Percentiles rank a stretch among this genome's conserved stretches.
Evolutionary conservation across 768 basidiomycete genomes (phyloP).

Genomic region (Lentinula edodes): DNA sequence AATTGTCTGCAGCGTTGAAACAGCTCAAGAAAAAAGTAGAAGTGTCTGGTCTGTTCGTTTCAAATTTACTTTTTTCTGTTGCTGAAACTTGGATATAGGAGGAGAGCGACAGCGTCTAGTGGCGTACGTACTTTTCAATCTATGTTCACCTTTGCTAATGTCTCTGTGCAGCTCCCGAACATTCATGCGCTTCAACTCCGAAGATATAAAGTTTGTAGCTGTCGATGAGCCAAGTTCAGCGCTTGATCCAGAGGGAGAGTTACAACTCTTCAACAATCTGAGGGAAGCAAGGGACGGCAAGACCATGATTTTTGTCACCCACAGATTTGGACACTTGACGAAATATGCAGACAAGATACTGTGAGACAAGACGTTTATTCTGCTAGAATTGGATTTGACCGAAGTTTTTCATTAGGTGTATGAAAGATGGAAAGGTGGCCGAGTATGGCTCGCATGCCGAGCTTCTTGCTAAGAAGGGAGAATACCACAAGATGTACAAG

Average conservation of each 20-base stretch:
- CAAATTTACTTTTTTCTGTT: not conserved
- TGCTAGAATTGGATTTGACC: not conserved
- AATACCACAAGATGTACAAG: conserved; percentile 28
- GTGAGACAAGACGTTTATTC: conserved; percentile 13
- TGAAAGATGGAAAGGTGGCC: conserved; percentile 29
- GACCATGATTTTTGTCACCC: conserved; percentile 33
- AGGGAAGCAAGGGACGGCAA: conserved; percentile 26
- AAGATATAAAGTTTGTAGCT: conserved; percentile 29
- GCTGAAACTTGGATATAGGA: conserved; percentile 6
- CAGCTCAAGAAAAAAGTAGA: conserved; percentile 17
- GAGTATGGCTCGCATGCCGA: conserved; percentile 28
- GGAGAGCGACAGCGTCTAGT: conserved; percentile 27
- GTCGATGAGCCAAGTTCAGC: conserved; percentile 46
- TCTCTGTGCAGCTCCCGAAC: conserved; percentile 17
- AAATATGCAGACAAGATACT: conserved; percentile 31
- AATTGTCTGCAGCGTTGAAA: conserved; percentile 15
- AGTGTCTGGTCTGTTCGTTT: conserved; percentile 10
- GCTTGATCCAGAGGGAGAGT: conserved; percentile 40
- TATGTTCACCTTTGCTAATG: not conserved
- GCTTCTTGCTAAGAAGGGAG: conserved; percentile 24
- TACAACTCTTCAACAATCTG: conserved; percentile 28
- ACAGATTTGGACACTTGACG: conserved; percentile 31
- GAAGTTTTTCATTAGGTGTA: conserved; percentile 19
- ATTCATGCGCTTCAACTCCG: conserved; percentile 24
- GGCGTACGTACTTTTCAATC: conserved; percentile 14